Conservation (phyloP, 1,284 basidiomycete species). For the Ganoderma meredithae region DNA sequence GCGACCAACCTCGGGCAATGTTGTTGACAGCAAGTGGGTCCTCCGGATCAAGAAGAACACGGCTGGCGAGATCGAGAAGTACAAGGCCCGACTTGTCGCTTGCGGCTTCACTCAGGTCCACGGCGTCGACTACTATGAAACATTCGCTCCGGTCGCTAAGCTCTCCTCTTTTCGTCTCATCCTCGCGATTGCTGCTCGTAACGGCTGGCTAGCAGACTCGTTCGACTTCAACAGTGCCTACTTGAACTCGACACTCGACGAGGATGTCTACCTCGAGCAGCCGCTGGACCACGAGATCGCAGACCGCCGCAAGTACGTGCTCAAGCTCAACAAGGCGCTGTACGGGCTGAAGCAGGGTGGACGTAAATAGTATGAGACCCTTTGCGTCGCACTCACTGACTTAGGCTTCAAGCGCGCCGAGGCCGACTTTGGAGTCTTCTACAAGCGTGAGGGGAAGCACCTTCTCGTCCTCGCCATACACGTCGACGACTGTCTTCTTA, state of each 20-base stretch:
- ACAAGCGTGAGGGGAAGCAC: slow-evolving; percentile 5
- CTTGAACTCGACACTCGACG: slow-evolving; percentile 45
- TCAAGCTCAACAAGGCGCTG: too few relatives aligned
- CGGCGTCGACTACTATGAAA: slow-evolving; percentile 48
- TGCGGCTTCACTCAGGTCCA: slow-evolving; percentile 47
- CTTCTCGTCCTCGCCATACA: slow-evolving; percentile 16
- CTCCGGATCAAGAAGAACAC: too few relatives aligned
- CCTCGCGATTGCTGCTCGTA: slow-evolving; percentile 43
- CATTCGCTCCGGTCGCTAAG: slow-evolving; percentile 31
- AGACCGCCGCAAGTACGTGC: too few relatives aligned
- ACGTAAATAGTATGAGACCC: too few relatives aligned
- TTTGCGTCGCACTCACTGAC: slow-evolving; percentile 10
- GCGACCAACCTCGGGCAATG: slow-evolving; percentile 32
- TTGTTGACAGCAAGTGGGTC: slow-evolving; percentile 37
- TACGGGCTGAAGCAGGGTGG: too few relatives aligned
- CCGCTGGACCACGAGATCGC: neutral
- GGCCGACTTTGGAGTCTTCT: slow-evolving; percentile 34
- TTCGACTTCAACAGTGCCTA: slow-evolving; percentile 52
- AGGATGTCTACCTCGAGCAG: slow-evolving; percentile 15
- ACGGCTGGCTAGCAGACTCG: slow-evolving; percentile 44
- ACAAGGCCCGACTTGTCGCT: slow-evolving; percentile 37
- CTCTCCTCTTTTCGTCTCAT: slow-evolving; percentile 37
- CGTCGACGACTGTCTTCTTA: slow-evolving; percentile 40
- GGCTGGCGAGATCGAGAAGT: slow-evolving; percentile 30
- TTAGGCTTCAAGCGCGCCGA: slow-evolving; percentile 31